Evolutionary conservation across 2,329 filamentous ascomycete genomes (phyloP), one percentile per base, ranked within the genome.

Genomic region (Xylaria digitata): DNA sequence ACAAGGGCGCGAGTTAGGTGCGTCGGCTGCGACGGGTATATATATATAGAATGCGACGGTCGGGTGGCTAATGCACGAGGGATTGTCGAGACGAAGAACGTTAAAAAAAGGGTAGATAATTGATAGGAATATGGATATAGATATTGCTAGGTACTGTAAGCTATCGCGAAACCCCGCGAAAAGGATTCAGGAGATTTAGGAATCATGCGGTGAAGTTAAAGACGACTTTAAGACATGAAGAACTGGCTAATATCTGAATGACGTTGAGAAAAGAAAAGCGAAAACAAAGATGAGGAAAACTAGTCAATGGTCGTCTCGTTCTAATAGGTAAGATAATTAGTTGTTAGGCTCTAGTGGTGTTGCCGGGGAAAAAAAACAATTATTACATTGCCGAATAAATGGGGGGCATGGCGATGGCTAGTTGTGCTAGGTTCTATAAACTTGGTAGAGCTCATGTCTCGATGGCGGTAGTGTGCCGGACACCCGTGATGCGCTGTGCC

Each of bases 401-500:
- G 37, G 37, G 37, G 37, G 37, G 37, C 37, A 15, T 40, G 37
- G 5, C 2, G 37, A 40, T 15, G 37, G 37, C 13, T 2, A 40
- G 37, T 2, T 40, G 37, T 40, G 5, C 37, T 40, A 40, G 37
- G 13, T 15, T 37, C 8, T 37, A 37, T 26, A 37, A 37, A 37
- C 8, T 11, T 48, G 11, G 15, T 48, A 58, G 42, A 46, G 46
- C 40, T 48, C 37, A 45, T 50, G 37, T 53, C 13, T 52, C 54
- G n/a, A 8, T n/a, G 53, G 52, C 56, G 9, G 45, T 32, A 48
- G 42, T 63, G 54, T 66, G 64, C 64, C 64, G 60, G 54, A 55
- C 55, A 64, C 55, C 54, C 63, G 63, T 46, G 46, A 56, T 40
- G 40, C 26, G 4, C 17, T 50, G 59, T 63, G 64, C 61, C 66